Conservation (phyloP, 192 early-diverging fungal genomes). For the Obelidium mucronatum region DNA sequence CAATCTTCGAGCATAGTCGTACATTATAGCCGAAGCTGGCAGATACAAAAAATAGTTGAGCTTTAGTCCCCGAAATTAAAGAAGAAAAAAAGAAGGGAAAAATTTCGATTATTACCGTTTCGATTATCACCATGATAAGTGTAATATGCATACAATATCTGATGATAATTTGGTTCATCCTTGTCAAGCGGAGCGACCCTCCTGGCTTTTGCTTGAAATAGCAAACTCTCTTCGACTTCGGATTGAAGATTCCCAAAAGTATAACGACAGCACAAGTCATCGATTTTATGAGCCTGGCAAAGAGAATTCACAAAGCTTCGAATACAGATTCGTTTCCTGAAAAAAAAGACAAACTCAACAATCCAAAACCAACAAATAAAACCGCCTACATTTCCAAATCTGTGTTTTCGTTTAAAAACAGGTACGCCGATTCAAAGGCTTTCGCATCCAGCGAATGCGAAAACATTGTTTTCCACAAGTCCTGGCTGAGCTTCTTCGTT, state of each 20-base stretch:
- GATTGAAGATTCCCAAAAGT: slow-evolving; percentile 39
- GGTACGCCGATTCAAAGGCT: slow-evolving; percentile 39
- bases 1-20: slow-evolving; percentile 43
- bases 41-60: slow-evolving; percentile 13
- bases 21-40: slow-evolving; percentile 47
- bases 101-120: slow-evolving; percentile 44
- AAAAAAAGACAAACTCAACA: not conserved
- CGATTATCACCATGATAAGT: slow-evolving; percentile 37
- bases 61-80: slow-evolving; percentile 1
- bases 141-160: slow-evolving; percentile 48
- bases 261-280: slow-evolving; percentile 36
- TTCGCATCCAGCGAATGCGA: slow-evolving; percentile 21
- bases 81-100: not conserved
- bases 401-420: slow-evolving; percentile 24
- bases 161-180: slow-evolving; percentile 45
- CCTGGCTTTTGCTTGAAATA: slow-evolving; percentile 33
- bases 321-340: slow-evolving; percentile 37
- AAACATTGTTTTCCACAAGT: slow-evolving; percentile 41
- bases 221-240: slow-evolving; percentile 46
- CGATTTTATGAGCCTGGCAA: slow-evolving; percentile 38
- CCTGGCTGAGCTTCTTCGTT: slow-evolving; percentile 19
- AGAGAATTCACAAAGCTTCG: slow-evolving; percentile 36
- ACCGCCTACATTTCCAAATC: slow-evolving; percentile 42
- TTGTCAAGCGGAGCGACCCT: slow-evolving; percentile 10
- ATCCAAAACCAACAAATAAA: slow-evolving; percentile 4